Evolutionary conservation across 306 rosid genomes (phyloP), one percentile per base, ranked within the genome.

Genomic region (Vigna unguiculata): DNA sequence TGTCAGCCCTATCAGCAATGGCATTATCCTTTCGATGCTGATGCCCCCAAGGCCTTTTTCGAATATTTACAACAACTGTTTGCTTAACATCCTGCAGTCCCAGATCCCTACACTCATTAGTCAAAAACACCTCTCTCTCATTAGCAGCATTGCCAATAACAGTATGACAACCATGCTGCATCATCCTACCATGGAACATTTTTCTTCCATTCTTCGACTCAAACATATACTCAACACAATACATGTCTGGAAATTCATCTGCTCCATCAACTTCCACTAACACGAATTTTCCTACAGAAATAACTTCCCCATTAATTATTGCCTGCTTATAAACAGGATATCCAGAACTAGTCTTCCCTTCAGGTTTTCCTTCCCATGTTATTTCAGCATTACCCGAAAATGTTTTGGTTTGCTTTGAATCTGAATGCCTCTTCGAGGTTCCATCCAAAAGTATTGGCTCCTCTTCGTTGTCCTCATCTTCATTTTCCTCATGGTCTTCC

Each of bases 71-170:
- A 75, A 71, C 81, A 69, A 80, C 80, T 16, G 78, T 75, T 83
- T 85, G 87, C 57, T 77, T 90, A 47, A 89, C 78, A 65, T 81
- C 87, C 55, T 81, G 86, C 76, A 95, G 78, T 78, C 74, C 85
- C 71, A 89, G 73, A 55, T 86, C 83, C 34, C 75, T 76, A 83
- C 99, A 95, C 49, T 88, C 93, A 76, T 90, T 95, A 38, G 89
- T 92, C 70, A 95, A 79, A 87, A 95, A 95, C 32, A 95, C 82
- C 83, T 95, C 97, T 52, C 97, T 88, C 85, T 88, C 97, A 52
- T 85, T 92, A 12, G 93, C 97, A 54, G 97, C 67, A 60, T 95
- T 95, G 65, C 97, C 99, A 78, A 95, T 93, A 79, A 95, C 96
- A 75, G 99, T 95, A 54, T 87, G 80, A 24, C 90, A 84, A 65